Evolutionary conservation across 1,284 basidiomycete species (phyloP).

Genomic region (Boletus smithii): DNA sequence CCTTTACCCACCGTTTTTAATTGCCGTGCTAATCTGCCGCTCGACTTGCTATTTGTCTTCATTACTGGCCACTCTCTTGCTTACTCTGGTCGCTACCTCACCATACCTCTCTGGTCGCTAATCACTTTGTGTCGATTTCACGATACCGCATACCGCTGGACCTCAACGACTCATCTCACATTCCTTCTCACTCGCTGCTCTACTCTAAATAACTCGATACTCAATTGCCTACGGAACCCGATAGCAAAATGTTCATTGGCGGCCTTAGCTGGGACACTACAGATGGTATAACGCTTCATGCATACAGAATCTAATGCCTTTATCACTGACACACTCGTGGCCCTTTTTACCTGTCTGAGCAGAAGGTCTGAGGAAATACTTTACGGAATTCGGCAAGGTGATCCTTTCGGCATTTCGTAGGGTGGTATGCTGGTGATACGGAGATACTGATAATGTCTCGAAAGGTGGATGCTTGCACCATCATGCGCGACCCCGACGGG

Average conservation of each 20-base stretch:
- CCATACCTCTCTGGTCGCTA: conserved; percentile 35
- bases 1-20: conserved; percentile 20
- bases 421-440: not conserved
- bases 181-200: conserved; percentile 27
- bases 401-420: conserved; percentile 12
- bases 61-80: conserved; percentile 37
- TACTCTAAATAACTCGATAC: conserved; percentile 35
- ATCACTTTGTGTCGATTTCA: conserved; percentile 37
- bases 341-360: conserved; percentile 30
- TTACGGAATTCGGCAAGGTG: conserved; percentile 71
- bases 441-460: conserved; percentile 16
- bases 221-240: conserved; percentile 36
- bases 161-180: conserved; percentile 28
- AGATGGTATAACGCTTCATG: conserved; percentile 70
- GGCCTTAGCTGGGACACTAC: conserved; percentile 98
- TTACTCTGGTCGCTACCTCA: conserved; percentile 38
- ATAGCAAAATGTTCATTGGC: conserved; percentile 98
- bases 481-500: conserved; percentile 91
- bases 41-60: conserved; percentile 32
- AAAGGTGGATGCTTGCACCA: conserved; percentile 86
- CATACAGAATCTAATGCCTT: conserved; percentile 36
- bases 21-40: conserved; percentile 30
- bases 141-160: conserved; percentile 35
- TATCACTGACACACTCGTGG: conserved; percentile 38
- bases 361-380: conserved; percentile 72